A percentile compares a stretch with the other conserved stretches of the same genome.
phyloP scores from a whole-genome alignment of 768 basidiomycete species.

The Boletus speciosus region DNA sequence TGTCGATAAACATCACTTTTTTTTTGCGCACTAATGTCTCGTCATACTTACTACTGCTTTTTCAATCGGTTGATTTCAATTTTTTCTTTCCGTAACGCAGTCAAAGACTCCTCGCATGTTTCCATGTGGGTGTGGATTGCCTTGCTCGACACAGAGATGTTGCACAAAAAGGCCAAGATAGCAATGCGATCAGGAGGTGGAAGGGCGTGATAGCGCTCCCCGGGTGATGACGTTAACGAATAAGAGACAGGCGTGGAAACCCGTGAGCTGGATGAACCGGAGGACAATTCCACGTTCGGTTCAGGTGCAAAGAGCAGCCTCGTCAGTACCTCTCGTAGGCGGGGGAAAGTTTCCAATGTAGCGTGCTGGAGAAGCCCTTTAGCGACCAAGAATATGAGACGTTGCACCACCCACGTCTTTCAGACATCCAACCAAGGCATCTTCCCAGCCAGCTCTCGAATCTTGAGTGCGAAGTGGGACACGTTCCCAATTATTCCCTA shows the following conservation, averaged over 20 bases:
- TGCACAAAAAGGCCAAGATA: slow-evolving; percentile 85
- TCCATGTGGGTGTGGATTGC: slow-evolving; percentile 88
- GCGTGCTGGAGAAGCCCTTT: slow-evolving; percentile 54
- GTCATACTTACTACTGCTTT: slow-evolving; percentile 73
- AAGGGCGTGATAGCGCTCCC: slow-evolving; percentile 69
- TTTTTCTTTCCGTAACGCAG: slow-evolving; percentile 91
- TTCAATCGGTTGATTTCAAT: slow-evolving; percentile 90
- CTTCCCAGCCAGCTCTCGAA: slow-evolving; percentile 86
- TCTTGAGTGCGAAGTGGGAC: slow-evolving; percentile 70
- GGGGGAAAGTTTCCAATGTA: slow-evolving; percentile 66
- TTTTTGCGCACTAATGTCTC: slow-evolving; percentile 7
- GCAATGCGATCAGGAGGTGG: slow-evolving; percentile 78
- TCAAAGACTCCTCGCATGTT: slow-evolving; percentile 82
- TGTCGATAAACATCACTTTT: slow-evolving; percentile 29
- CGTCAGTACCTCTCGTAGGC: slow-evolving; percentile 66
- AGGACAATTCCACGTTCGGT: slow-evolving; percentile 36
- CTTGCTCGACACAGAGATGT: slow-evolving; percentile 87
- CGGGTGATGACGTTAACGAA: slow-evolving; percentile 47
- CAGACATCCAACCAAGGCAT: slow-evolving; percentile 81
- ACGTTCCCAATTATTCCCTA: slow-evolving; percentile 86
- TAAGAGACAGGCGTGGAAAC: slow-evolving; percentile 45
- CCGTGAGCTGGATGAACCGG: slow-evolving; percentile 47
- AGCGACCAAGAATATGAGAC: background rate
- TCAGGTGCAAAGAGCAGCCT: slow-evolving; percentile 71
- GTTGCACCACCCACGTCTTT: slow-evolving; percentile 70